Base-by-base conservation (phyloP, 768 basidiomycete species). In the Rhodotorula graminis region DNA sequence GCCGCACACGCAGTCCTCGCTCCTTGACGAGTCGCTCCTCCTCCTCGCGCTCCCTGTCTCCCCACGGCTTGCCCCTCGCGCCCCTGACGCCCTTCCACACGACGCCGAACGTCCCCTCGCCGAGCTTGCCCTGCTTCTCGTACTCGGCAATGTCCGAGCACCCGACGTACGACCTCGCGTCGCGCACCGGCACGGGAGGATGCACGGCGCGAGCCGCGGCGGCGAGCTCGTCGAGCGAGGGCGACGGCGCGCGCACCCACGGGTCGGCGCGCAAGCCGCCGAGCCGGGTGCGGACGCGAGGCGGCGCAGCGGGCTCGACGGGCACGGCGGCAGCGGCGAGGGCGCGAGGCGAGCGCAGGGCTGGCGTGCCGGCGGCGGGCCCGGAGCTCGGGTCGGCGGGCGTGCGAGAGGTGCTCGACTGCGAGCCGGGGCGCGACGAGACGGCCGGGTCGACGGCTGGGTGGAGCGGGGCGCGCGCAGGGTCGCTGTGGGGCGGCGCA, bases 31-130 rank as follows among this genome's bases (percentile, higher is more conserved):
- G 19, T 47, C 44, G 15, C n/a, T 66, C 61, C 71, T 72, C 71
- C 29, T 64, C 59, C 46, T 31, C 27, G 2, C 23, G 3, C 50
- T 69, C 64, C 25, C 23, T 16, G 29, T 64, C 65, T 8, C 25
- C 40, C 5, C 27, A 23, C 10, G 10, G 29, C 40, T 15, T n/a
- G 16, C 25, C 29, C 31, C 5, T 8, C 8, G 1, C 33, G 21
- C 65, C 57, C 10, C 68, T 8, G 6, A 71, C 37, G 6, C 71
- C 78, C 29, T 77, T 78, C 47, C 67, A 71, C 7, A 87, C 89
- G 59, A 80, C 92, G 90, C 94, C 95, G 81, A 98, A 98, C 40
- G 95, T 98, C 9, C 95, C 95, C 81, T 97, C 95, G 50, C 95
- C 95, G 25, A 98, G 83, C 82, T 97, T 96, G 6, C 88, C 89